A percentile compares a stretch with the other conserved stretches of the same genome.
phyloP scores from a whole-genome alignment of 2,329 filamentous ascomycete genomes.

The Gnomoniopsis smithogilvyi region DNA sequence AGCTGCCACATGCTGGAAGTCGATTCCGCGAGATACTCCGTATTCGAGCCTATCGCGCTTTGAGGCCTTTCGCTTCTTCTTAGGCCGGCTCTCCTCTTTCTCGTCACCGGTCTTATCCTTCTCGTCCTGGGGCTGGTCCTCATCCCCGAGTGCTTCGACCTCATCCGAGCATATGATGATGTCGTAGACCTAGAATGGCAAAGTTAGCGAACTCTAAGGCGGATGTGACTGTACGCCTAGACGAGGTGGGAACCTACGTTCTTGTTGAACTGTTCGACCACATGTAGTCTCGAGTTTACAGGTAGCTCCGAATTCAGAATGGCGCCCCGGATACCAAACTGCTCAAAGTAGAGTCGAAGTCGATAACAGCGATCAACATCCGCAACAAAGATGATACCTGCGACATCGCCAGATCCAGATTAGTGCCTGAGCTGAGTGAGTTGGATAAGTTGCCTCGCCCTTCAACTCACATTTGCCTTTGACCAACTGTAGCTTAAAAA shows the following conservation, averaged over 20 bases:
- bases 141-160: slow-evolving; percentile 74
- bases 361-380: slow-evolving; percentile 88
- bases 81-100: slow-evolving; percentile 38
- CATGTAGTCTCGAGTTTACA: slow-evolving; percentile 87
- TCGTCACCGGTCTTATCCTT: slow-evolving; percentile 4
- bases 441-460: slow-evolving; percentile 63
- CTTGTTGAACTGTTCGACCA: slow-evolving; percentile 96
- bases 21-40: slow-evolving; percentile 91
- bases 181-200: slow-evolving; percentile 62
- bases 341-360: slow-evolving; percentile 91
- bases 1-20: slow-evolving; percentile 92
- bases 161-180: slow-evolving; percentile 97
- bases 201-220: neutral
- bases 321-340: slow-evolving; percentile 92
- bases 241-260: slow-evolving; percentile 48
- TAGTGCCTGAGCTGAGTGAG: neutral
- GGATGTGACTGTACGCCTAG: too few relatives aligned
- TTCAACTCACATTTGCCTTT: slow-evolving; percentile 72
- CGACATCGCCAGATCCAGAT: neutral
- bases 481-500: slow-evolving; percentile 91
- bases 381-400: slow-evolving; percentile 58
- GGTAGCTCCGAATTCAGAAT: slow-evolving; percentile 93
- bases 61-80: slow-evolving; percentile 64
- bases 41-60: slow-evolving; percentile 76
- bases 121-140: slow-evolving; percentile 39